These are phyloP conservation scores for Quambalaria eucalypti DNA, from an alignment of 1,284 basidiomycete genomes.

Conservation along the genomic window DNA sequence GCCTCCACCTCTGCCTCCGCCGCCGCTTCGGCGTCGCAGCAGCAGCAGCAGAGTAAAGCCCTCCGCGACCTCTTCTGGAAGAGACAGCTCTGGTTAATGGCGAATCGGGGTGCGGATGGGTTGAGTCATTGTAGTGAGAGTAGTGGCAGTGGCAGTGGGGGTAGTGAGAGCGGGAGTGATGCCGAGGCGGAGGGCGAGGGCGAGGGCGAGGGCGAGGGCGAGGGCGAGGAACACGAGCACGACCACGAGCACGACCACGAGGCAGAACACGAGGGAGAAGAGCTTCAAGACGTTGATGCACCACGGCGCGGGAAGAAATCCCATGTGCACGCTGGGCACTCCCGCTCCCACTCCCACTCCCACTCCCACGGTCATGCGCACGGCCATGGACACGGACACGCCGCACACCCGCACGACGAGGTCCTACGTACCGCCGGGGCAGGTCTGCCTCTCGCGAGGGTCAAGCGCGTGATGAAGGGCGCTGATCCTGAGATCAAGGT, in stretches of 20 bases:
- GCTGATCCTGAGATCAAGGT: conserved; percentile 41
- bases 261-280: neutral
- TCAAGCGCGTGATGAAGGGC: conserved; percentile 47
- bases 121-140: neutral
- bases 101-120: neutral
- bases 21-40: neutral
- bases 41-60: neutral
- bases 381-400: neutral
- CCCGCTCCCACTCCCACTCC: too few relatives aligned
- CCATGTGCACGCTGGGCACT: too few relatives aligned
- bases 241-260: neutral
- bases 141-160: neutral
- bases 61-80: neutral
- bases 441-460: conserved; percentile 37
- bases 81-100: neutral
- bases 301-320: neutral
- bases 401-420: neutral
- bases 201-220: neutral
- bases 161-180: neutral
- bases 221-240: neutral
- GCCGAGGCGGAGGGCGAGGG: neutral
- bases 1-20: too few relatives aligned
- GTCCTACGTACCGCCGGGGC: neutral
- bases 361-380: too few relatives aligned
- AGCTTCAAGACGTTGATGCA: neutral